Conservation (phyloP, 2,329 filamentous ascomycete species). For the Macrophomina pseudophaseolina region DNA sequence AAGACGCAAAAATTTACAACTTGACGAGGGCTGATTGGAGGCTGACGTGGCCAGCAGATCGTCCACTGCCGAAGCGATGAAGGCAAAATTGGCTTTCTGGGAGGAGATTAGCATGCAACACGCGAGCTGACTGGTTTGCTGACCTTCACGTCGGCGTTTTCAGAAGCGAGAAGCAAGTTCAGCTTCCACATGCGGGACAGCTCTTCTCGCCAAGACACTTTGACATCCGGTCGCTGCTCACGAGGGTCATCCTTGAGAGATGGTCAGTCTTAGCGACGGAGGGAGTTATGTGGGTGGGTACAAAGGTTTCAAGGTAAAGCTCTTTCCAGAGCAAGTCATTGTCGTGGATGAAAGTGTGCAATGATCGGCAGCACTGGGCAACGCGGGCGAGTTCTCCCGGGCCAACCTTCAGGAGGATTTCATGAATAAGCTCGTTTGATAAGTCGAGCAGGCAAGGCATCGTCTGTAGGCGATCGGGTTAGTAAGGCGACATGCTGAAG, state of each 20-base stretch:
- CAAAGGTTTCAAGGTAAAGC: conserved; percentile 15
- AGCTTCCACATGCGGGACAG: conserved; percentile 44
- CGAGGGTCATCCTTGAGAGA: conserved; percentile 29
- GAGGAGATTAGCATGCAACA: conserved; percentile 22
- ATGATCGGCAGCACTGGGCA: conserved; percentile 19
- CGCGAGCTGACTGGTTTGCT: conserved; percentile 5
- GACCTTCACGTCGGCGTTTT: conserved; percentile 48
- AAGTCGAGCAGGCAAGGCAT: conserved; percentile 24
- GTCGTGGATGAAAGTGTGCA: conserved; percentile 23
- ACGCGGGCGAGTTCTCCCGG: conserved; percentile 18
- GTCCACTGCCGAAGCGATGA: conserved; percentile 49
- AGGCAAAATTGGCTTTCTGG: conserved; percentile 41
- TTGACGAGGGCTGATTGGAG: conserved; percentile 21
- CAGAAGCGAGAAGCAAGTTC: conserved; percentile 53
- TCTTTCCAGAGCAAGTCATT: conserved; percentile 27
- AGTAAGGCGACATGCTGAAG: not conserved
- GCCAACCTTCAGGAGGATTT: conserved; percentile 5
- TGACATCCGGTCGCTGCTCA: conserved; percentile 27
- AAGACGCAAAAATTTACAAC: conserved; percentile 53
- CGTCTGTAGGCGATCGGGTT: not conserved
- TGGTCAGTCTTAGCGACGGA: not conserved
- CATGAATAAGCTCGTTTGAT: conserved; percentile 27
- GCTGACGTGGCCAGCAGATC: conserved; percentile 36
- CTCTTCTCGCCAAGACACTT: conserved; percentile 41
- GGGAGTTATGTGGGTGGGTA: not conserved